Percentiles rank a stretch among this genome's conserved stretches.
These are phyloP conservation scores for Cladosporium colombiae DNA, from an alignment of 2,329 filamentous ascomycete species.

Conservation along the genomic window DNA sequence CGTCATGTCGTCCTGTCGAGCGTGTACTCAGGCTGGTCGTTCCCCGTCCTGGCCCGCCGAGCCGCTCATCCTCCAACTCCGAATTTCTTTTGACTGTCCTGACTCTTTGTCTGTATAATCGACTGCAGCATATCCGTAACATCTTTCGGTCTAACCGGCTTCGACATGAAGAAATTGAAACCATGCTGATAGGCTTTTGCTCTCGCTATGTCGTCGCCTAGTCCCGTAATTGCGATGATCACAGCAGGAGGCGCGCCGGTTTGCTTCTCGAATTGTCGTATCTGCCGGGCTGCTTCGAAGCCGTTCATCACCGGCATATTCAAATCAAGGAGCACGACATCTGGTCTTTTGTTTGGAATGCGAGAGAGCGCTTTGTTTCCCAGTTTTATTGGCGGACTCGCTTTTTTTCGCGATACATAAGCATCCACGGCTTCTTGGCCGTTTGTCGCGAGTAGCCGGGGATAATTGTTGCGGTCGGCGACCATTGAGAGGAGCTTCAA, in stretches of 20 bases:
- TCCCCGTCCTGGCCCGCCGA: background rate
- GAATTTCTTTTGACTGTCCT: too few relatives aligned
- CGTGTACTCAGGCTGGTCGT: background rate
- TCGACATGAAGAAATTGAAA: slow-evolving; percentile 35
- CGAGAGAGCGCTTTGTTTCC: background rate
- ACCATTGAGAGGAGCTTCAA: slow-evolving; percentile 35
- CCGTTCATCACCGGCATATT: slow-evolving; percentile 38
- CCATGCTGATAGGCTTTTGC: slow-evolving; percentile 33
- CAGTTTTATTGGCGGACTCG: background rate
- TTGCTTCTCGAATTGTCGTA: slow-evolving; percentile 35
- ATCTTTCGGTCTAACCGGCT: slow-evolving; percentile 40
- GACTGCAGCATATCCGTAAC: slow-evolving; percentile 31
- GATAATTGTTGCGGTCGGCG: slow-evolving; percentile 40
- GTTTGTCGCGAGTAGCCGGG: slow-evolving; percentile 47
- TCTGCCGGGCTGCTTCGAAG: slow-evolving; percentile 38
- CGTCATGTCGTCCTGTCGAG: background rate
- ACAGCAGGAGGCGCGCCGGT: slow-evolving; percentile 22
- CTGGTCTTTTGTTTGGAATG: slow-evolving; percentile 17
- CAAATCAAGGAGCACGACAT: slow-evolving; percentile 52
- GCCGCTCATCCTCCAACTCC: background rate
- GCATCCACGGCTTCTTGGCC: slow-evolving; percentile 52
- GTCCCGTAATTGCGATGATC: slow-evolving; percentile 30
- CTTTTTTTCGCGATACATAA: slow-evolving; percentile 35
- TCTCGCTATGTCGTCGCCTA: slow-evolving; percentile 24
- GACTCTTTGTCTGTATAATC: background rate